Base-by-base conservation (phyloP, 1,284 basidiomycete genomes). In the Austroboletus novae-zelandiae region DNA sequence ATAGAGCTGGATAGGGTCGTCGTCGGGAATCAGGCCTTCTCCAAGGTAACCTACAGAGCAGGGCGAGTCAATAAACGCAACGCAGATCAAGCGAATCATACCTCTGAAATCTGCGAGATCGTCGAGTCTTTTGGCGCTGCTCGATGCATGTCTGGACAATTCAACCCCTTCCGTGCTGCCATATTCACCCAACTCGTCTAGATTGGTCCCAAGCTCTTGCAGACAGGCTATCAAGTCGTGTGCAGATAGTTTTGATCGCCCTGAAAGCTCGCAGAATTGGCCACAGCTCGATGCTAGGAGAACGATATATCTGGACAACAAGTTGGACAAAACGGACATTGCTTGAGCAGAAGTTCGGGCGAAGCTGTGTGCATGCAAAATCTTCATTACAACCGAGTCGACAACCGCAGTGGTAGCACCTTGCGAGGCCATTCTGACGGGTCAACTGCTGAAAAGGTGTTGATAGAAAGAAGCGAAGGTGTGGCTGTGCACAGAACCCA, bases 281-380 rank as follows among this genome's bases (percentile, higher is more conserved):
- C 82, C 81, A 60, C 81, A 84, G 13, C 85, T 81, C 2, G 76
- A 71, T 2, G 84, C 72, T 14, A 89, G 71, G 25, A 89, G 73
- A 14, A 76, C 58, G 47, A 90, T 70, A 65, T 90, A 91, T 47
- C 85, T 81, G 39, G 84, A 75, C 54, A 91, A 76, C 55, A 90
- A 71, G 66, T 86, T 86, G 10, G 86, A 84, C 44, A 91, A 75
- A 17, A 85, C 77, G 34, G 78, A 69, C 13, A 82, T 75, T 5
- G 89, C 87, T 58, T 85, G 83, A 1, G 80, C 70, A 6, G 88
- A 91, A 0, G 87, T 78, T 40, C 86, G 78, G 43, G 84, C 80
- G 68, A 91, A 91, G 52, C 76, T 77, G 58, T 89, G 80, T 0
- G 86, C 83, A 58, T 91, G 87, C 10, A 91, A 75, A 18, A 85